phyloP scores from a whole-genome alignment of 768 basidiomycete species.

The Austroboletus eburneus region DNA sequence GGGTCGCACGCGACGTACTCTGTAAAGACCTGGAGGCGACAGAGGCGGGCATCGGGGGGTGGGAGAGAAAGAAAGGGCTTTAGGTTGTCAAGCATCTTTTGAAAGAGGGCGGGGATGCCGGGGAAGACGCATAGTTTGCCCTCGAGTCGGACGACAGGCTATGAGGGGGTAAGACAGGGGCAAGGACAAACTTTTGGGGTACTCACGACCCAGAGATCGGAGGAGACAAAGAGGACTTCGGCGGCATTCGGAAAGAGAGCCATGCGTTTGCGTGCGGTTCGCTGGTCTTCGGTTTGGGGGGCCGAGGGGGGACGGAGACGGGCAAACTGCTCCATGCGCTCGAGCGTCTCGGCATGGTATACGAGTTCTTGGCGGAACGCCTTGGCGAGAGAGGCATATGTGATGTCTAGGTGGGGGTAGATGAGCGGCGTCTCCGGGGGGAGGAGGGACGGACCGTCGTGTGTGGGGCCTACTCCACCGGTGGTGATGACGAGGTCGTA shows the following conservation, averaged over 20 bases:
- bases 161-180: constrained; percentile 1
- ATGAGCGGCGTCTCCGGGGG: background rate
- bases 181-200: too few relatives aligned
- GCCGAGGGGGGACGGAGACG: constrained; percentile 53
- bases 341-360: constrained; percentile 74
- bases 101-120: constrained; percentile 83
- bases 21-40: constrained; percentile 81
- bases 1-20: constrained; percentile 39
- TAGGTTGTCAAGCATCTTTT: constrained; percentile 71
- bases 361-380: constrained; percentile 71
- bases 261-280: constrained; percentile 78
- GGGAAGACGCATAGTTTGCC: constrained; percentile 91
- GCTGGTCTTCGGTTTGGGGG: constrained; percentile 70
- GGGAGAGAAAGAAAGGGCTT: constrained; percentile 77
- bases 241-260: constrained; percentile 78
- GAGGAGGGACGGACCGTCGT: constrained; percentile 58
- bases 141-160: constrained; percentile 84
- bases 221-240: constrained; percentile 75
- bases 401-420: constrained; percentile 72
- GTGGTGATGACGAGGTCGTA: constrained; percentile 91
- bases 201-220: constrained; percentile 84
- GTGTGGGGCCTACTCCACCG: constrained; percentile 90
- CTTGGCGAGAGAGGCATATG: constrained; percentile 81
- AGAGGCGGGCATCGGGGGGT: constrained; percentile 66
- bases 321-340: constrained; percentile 62